These are phyloP conservation scores for Phytomonas sp. DNA, from an alignment of 208 protist species.

Conservation along the genomic window DNA sequence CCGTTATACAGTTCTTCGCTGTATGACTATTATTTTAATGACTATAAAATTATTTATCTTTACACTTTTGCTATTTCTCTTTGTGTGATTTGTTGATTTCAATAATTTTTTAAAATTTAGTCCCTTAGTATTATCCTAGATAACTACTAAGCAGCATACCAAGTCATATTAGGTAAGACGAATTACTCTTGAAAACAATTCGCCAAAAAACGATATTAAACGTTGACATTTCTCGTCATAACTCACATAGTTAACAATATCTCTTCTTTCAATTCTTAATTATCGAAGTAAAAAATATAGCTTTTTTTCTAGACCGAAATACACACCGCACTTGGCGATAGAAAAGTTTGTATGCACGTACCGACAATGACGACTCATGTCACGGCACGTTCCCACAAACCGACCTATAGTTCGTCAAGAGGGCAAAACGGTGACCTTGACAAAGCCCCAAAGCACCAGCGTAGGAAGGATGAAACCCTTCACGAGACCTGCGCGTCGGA, in stretches of 20 bases:
- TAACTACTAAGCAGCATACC: neutral
- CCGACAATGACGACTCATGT: neutral
- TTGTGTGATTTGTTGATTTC: neutral
- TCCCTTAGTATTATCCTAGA: neutral
- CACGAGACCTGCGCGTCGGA: neutral
- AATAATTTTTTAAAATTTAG: neutral
- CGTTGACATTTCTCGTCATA: neutral
- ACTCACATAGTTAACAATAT: neutral
- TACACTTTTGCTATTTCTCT: neutral
- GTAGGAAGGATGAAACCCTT: neutral
- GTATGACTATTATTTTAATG: neutral
- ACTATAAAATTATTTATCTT: neutral
- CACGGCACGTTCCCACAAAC: neutral
- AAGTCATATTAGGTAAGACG: neutral
- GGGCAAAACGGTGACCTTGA: neutral
- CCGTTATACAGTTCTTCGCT: neutral
- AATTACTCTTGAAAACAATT: neutral
- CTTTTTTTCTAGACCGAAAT: neutral
- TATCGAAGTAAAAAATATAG: neutral
- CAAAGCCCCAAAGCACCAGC: neutral
- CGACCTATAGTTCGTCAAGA: neutral
- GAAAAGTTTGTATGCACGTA: neutral
- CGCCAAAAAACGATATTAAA: neutral
- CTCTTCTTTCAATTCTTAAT: neutral
- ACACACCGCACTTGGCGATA: neutral